These are phyloP conservation scores for Castanea mollissima DNA, from an alignment of 306 rosid species.

Conservation along the genomic window DNA sequence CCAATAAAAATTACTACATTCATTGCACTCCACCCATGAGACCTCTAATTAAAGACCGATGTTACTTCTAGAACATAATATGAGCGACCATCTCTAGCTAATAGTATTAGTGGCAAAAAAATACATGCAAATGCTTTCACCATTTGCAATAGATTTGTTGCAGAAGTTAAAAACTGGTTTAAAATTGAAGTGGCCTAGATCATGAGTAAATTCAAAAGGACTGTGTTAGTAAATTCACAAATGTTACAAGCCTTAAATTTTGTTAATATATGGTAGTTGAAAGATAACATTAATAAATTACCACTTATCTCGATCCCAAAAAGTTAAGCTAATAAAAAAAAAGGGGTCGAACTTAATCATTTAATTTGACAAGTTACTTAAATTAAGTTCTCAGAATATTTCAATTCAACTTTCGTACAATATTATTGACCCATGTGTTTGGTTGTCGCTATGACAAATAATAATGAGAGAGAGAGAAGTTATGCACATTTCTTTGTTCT, in stretches of 20 bases:
- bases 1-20: too few relatives aligned
- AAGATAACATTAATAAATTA: too few relatives aligned
- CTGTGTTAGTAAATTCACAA: not conserved
- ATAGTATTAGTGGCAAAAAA: not conserved
- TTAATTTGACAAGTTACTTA: not conserved
- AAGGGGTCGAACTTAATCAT: too few relatives aligned
- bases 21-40: too few relatives aligned
- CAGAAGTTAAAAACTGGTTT: not conserved
- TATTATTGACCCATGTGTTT: conserved; percentile 10
- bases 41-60: too few relatives aligned
- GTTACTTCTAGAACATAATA: too few relatives aligned
- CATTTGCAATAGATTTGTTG: not conserved
- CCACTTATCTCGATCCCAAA: too few relatives aligned
- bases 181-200: not conserved
- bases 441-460: conserved; percentile 29
- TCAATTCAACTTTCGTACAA: not conserved
- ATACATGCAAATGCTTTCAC: not conserved
- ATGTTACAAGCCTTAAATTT: not conserved
- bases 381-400: not conserved
- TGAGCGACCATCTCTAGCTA: too few relatives aligned
- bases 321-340: too few relatives aligned
- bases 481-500: conserved; percentile 31
- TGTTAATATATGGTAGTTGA: not conserved
- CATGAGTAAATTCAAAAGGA: not conserved
- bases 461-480: conserved; percentile 41